Evolutionary conservation across 1,284 basidiomycete genomes (phyloP), one percentile per base, ranked within the genome.

Genomic region (Trichosporon asahii): DNA sequence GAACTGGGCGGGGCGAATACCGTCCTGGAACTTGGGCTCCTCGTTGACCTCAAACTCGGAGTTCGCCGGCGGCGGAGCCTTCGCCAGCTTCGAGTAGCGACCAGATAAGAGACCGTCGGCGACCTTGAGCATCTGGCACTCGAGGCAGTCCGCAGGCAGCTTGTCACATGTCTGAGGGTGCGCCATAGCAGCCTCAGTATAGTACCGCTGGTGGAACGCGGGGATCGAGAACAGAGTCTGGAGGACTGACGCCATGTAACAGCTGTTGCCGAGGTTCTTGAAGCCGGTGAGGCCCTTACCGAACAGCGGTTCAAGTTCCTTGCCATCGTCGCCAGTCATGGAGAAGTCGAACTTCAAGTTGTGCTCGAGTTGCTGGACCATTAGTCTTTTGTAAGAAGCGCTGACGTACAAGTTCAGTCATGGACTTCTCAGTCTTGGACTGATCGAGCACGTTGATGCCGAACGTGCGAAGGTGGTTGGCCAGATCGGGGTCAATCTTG

Each of bases 261-360:
- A 99, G 83, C 94, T 94, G 84, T 98, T 99, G 1, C 96, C 97
- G 0, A 99, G 88, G 80, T 99, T 99, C 55, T 89, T 86, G 1
- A 99, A 85, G 1, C 96, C 97, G 0, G 96, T 98, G 49, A 95
- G 83, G 0, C 93, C 93, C 0, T 91, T 89, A 0, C 96, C 97
- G 79, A 92, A 96, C 14, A 98, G 84, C 0, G 95, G 95, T 78
- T 93, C 88, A 6, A 98, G 86, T 9, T 93, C 90, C 67, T 91
- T 90, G 9, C 95, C 96, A 68, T 94, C 91, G 69, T 95, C 93
- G n/a, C 88, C 89, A 0, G 91, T 94, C 78, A 99, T 89, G 3
- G 91, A 94, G 81, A 99, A 98, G 82, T 98, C 95, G 79, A 95
- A 98, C 69, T 89, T 90, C 67, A 98, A 86, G 78, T 99, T 99